A percentile compares a stretch with the other conserved stretches of the same genome.
Conservation (phyloP, 208 protist genomes). For the Acanthamoeba sp. region DNA sequence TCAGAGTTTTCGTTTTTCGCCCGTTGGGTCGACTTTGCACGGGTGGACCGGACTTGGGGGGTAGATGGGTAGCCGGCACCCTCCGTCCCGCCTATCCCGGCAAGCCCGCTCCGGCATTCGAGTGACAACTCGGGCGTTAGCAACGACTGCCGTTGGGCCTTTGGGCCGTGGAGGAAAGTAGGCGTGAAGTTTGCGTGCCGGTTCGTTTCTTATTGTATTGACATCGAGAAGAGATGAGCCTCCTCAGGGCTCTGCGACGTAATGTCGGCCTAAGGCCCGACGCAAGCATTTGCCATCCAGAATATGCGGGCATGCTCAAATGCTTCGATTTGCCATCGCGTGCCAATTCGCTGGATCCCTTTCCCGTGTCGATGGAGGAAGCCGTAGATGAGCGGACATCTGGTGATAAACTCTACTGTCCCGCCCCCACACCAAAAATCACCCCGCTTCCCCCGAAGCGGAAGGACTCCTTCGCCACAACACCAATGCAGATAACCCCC, state of each 20-base stretch:
- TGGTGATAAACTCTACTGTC: background rate
- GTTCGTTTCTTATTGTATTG: no score
- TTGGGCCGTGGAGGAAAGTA: no score
- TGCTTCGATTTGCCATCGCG: conserved; percentile 67
- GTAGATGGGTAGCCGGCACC: no score
- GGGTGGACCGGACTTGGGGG: no score
- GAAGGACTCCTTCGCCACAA: background rate
- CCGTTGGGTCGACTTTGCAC: no score
- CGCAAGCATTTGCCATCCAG: conserved; percentile 6
- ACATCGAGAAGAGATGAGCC: conserved; percentile 20
- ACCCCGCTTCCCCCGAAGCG: background rate
- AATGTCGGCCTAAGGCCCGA: conserved; percentile 1
- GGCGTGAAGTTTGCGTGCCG: no score
- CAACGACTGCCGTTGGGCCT: no score
- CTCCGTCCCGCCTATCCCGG: no score
- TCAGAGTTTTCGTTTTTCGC: no score
- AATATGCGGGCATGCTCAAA: conserved; percentile 60
- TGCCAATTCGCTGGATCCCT: conserved; percentile 60
- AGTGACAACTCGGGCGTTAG: no score
- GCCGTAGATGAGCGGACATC: conserved; percentile 6
- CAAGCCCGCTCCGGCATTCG: no score
- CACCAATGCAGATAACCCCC: background rate
- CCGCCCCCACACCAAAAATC: background rate
- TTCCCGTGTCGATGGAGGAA: conserved; percentile 56
- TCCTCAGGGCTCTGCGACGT: conserved; percentile 32